Conservation (phyloP, 116 monocot genomes). For the Zostera marina region DNA sequence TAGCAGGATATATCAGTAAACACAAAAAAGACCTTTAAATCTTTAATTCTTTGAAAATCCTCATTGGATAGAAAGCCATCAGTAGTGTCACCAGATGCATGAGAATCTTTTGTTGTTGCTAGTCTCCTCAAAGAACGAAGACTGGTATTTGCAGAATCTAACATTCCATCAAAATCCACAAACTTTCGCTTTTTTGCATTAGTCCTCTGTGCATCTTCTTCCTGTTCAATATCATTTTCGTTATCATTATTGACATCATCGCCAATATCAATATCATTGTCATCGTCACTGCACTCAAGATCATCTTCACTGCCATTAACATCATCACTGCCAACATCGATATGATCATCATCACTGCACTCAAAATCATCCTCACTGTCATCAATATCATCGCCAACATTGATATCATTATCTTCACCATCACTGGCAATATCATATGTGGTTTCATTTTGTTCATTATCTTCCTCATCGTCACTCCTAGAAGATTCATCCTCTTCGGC, state of each 20-base stretch:
- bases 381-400: slow-evolving; percentile 6
- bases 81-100: slow-evolving; percentile 10
- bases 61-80: slow-evolving; percentile 83
- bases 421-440: not conserved
- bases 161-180: slow-evolving; percentile 12
- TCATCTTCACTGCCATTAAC: slow-evolving; percentile 11
- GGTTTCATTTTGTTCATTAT: slow-evolving; percentile 13
- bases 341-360: slow-evolving; percentile 9
- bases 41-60: slow-evolving; percentile 78
- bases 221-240: slow-evolving; percentile 3
- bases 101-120: slow-evolving; percentile 24
- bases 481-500: slow-evolving; percentile 27
- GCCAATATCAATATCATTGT: slow-evolving; percentile 8
- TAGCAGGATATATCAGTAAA: not conserved
- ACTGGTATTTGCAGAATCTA: slow-evolving; percentile 55
- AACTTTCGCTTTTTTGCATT: slow-evolving; percentile 12
- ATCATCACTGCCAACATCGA: slow-evolving; percentile 6
- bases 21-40: slow-evolving; percentile 41
- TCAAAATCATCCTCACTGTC: slow-evolving; percentile 16
- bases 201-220: not conserved
- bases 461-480: slow-evolving; percentile 21
- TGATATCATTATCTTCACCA: slow-evolving; percentile 9
- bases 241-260: slow-evolving; percentile 13
- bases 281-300: not conserved
- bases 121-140: slow-evolving; percentile 66